Percentiles rank a stretch among this genome's conserved stretches.
Conservation (phyloP, 2,329 filamentous ascomycete species). For the Colletotrichum destructivum region DNA sequence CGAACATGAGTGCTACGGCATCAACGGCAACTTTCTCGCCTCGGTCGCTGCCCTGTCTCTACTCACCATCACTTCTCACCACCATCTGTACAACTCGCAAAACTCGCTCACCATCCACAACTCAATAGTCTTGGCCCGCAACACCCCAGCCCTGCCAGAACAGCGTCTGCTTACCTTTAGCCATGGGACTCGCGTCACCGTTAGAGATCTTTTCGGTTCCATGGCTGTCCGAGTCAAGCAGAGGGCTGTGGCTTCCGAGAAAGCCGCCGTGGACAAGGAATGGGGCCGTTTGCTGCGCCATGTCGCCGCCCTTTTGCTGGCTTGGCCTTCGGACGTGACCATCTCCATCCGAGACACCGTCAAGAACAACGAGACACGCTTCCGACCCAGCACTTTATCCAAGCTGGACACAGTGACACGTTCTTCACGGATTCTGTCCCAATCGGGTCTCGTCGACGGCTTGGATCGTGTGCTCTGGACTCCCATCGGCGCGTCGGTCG, state of each 20-base stretch:
- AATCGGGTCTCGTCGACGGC: conserved; percentile 74
- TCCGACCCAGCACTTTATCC: conserved; percentile 48
- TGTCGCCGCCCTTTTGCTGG: conserved; percentile 77
- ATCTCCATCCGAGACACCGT: conserved; percentile 71
- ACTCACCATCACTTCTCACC: conserved; percentile 81
- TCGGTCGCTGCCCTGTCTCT: conserved; percentile 84
- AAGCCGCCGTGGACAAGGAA: conserved; percentile 68
- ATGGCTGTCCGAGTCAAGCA: conserved; percentile 94
- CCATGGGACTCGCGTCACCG: conserved; percentile 82
- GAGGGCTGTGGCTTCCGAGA: conserved; percentile 70
- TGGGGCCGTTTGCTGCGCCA: conserved; percentile 75
- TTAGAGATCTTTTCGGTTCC: conserved; percentile 88
- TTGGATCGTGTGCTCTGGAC: conserved; percentile 75
- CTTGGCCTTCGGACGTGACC: conserved; percentile 72
- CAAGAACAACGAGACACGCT: conserved; percentile 54
- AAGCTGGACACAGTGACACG: background rate
- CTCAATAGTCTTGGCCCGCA: conserved; percentile 74
- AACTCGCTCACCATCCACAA: conserved; percentile 81
- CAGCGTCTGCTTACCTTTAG: conserved; percentile 68
- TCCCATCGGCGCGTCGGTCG: conserved; percentile 75
- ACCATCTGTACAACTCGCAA: conserved; percentile 70
- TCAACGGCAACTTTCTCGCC: conserved; percentile 81
- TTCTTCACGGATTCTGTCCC: conserved; percentile 68
- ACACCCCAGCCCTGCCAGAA: conserved; percentile 72
- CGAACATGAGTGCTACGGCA: conserved; percentile 70